A percentile compares a stretch with the other conserved stretches of the same genome.
Conservation (phyloP, 805 yeast species). For the Candida broadrunensis region DNA sequence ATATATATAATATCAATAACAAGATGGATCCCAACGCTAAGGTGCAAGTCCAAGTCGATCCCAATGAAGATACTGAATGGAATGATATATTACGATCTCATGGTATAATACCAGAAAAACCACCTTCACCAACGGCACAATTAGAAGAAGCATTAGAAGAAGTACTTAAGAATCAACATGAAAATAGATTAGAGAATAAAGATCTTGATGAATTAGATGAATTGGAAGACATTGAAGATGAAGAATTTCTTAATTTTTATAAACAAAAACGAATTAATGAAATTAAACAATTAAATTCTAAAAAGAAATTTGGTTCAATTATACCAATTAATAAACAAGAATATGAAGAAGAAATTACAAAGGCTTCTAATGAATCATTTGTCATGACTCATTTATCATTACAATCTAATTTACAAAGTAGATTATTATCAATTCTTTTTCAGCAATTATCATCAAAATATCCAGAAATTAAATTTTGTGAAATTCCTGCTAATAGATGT, state of each 20-base stretch:
- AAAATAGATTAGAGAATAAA: slow-evolving; percentile 73
- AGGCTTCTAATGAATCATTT: slow-evolving; percentile 62
- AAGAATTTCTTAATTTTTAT: slow-evolving; percentile 78
- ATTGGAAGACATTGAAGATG: slow-evolving; percentile 90
- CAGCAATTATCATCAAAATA: slow-evolving; percentile 59
- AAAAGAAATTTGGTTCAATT: slow-evolving; percentile 70
- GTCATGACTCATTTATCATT: slow-evolving; percentile 79
- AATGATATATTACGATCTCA: slow-evolving; percentile 88
- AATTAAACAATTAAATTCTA: slow-evolving; percentile 54
- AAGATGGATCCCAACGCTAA: slow-evolving; percentile 13
- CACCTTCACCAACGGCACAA: slow-evolving; percentile 84
- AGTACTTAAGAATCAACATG: slow-evolving; percentile 76
- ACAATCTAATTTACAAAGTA: slow-evolving; percentile 67
- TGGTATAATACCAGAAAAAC: slow-evolving; percentile 89
- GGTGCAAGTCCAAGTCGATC: slow-evolving; percentile 85
- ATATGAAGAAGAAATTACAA: slow-evolving; percentile 80
- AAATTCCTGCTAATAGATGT: slow-evolving; percentile 87
- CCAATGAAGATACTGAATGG: slow-evolving; percentile 98
- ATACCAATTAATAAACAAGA: slow-evolving; percentile 83
- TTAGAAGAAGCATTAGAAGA: slow-evolving; percentile 86
- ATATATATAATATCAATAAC: too few species aligned
- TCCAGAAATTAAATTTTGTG: slow-evolving; percentile 84
- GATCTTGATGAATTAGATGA: slow-evolving; percentile 81
- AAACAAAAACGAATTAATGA: slow-evolving; percentile 77
- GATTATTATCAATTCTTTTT: slow-evolving; percentile 63